Percentiles rank a stretch among this genome's conserved stretches.
phyloP scores from a whole-genome alignment of 179 eudicot genomes.

The Gypsophila paniculata region DNA sequence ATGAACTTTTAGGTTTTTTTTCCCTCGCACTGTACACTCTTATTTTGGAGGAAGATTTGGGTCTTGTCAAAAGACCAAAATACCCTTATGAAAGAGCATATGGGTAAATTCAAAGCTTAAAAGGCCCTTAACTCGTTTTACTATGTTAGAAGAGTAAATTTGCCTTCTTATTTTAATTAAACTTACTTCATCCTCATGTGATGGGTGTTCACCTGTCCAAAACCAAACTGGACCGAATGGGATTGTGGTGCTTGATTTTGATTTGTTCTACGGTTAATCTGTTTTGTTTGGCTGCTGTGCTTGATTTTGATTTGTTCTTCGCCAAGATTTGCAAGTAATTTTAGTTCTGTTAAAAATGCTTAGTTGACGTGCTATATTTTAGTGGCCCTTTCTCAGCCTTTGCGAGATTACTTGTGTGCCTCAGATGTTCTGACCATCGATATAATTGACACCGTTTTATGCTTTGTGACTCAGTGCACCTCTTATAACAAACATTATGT shows the following conservation, averaged over 20 bases:
- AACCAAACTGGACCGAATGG: no score
- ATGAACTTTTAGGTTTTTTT: not conserved
- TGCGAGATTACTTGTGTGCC: not conserved
- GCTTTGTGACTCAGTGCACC: slow-evolving; percentile 51
- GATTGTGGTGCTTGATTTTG: no score
- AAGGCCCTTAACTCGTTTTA: no score
- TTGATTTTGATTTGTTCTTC: not conserved
- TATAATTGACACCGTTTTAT: not conserved
- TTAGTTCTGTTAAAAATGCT: not conserved
- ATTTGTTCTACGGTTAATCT: not conserved
- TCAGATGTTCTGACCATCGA: not conserved
- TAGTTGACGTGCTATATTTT: not conserved
- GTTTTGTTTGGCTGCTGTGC: not conserved
- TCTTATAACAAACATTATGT: slow-evolving; percentile 86
- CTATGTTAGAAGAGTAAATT: not conserved
- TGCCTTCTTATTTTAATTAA: not conserved
- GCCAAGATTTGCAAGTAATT: not conserved
- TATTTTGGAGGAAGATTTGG: no score
- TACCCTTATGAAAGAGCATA: no score
- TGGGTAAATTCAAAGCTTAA: no score
- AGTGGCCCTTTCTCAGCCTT: not conserved
- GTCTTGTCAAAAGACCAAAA: no score
- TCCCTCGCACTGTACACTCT: no score
- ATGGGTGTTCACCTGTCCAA: not conserved
- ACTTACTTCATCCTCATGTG: not conserved